Percentiles rank a stretch among this genome's conserved stretches.
Evolutionary conservation across 805 yeast species (phyloP).

Genomic region (Starmerella stellata): DNA sequence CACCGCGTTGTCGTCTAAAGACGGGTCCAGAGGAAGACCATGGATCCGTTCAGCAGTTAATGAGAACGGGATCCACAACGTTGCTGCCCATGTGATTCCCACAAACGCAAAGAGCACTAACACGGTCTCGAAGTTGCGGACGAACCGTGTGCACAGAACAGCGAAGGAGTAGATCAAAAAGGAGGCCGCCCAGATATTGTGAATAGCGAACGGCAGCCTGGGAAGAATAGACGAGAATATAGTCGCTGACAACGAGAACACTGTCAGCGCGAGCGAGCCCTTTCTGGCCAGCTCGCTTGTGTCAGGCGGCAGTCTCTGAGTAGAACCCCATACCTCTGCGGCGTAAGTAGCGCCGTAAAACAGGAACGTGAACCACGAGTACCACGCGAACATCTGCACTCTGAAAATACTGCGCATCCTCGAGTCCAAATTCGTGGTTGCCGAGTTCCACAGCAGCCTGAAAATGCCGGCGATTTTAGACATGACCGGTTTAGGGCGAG

Average conservation of each 20-base stretch:
- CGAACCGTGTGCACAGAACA: constrained; percentile 32
- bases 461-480: not conserved
- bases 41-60: constrained; percentile 33
- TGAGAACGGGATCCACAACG: constrained; percentile 51
- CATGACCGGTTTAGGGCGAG: not conserved
- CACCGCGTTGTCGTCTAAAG: constrained; percentile 7
- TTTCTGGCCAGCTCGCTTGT: constrained; percentile 21
- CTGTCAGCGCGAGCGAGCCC: constrained; percentile 23
- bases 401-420: constrained; percentile 35
- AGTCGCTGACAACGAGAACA: constrained; percentile 22
- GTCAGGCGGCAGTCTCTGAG: constrained; percentile 15
- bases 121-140: constrained; percentile 28
- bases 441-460: constrained; percentile 3
- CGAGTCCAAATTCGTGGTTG: constrained; percentile 26
- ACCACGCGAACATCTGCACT: constrained; percentile 50
- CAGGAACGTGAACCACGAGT: constrained; percentile 48
- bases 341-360: constrained; percentile 51
- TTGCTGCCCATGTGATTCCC: constrained; percentile 49
- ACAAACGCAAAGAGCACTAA: constrained; percentile 33
- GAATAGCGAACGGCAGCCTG: constrained; percentile 8
- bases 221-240: constrained; percentile 12
- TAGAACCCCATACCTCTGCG: constrained; percentile 32
- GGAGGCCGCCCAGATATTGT: constrained; percentile 31
- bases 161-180: constrained; percentile 34
- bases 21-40: constrained; percentile 13